Evolutionary conservation across 352 stramenopile genomes (phyloP).

Genomic region (Phytophthora chlamydospora): DNA sequence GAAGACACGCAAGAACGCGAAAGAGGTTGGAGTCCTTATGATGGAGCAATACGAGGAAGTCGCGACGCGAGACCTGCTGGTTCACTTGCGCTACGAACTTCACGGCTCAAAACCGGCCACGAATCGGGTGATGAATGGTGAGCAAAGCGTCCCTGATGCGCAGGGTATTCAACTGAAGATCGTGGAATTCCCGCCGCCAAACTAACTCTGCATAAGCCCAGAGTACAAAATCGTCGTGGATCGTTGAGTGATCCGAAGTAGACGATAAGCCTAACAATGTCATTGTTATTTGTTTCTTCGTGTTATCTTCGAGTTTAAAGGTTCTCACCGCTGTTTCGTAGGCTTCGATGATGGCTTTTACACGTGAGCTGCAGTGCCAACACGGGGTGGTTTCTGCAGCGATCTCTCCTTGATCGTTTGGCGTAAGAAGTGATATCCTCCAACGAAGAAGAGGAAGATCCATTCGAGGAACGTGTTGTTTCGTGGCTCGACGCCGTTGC

Average conservation of each 20-base stretch:
- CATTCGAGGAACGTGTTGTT: constrained; percentile 70
- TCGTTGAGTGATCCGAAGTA: neutral
- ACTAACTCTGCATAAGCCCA: constrained; percentile 14
- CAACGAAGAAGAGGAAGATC: constrained; percentile 53
- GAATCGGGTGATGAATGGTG: constrained; percentile 31
- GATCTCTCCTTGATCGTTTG: constrained; percentile 34
- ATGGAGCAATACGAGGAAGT: constrained; percentile 27
- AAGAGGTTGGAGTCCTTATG: constrained; percentile 31
- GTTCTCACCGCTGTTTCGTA: neutral
- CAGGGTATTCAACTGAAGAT: constrained; percentile 33
- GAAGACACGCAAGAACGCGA: constrained; percentile 28
- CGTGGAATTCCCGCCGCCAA: constrained; percentile 32
- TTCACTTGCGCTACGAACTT: constrained; percentile 35
- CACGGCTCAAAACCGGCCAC: neutral
- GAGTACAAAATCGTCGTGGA: constrained; percentile 23
- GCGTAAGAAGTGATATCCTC: constrained; percentile 30
- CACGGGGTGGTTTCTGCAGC: constrained; percentile 13
- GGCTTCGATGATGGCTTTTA: constrained; percentile 7
- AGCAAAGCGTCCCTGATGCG: constrained; percentile 22
- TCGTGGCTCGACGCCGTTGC: constrained; percentile 67
- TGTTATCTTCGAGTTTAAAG: too few species aligned
- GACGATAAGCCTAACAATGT: too few species aligned
- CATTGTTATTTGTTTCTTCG: too few species aligned
- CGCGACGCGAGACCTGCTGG: constrained; percentile 19
- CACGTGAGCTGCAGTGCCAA: constrained; percentile 24